These are phyloP conservation scores for Neurospora sp. DNA, from an alignment of 495 filamentous ascomycete species.

Conservation along the genomic window DNA sequence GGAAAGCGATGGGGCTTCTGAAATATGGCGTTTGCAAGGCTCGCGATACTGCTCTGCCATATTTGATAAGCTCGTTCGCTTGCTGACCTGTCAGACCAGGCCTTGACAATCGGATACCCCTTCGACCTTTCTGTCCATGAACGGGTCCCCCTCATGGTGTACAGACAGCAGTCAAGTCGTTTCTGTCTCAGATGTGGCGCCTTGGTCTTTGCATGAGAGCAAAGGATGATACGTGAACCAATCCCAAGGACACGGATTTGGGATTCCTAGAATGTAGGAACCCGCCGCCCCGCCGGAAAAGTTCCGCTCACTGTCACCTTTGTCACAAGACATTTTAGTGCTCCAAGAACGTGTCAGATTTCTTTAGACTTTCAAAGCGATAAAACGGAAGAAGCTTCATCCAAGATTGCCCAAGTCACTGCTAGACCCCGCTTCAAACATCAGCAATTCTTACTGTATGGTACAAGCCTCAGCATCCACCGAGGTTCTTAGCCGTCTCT, in stretches of 20 bases:
- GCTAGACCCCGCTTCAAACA: conserved; percentile 7
- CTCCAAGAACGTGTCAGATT: background rate
- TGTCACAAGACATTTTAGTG: background rate
- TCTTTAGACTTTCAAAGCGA: conserved; percentile 5
- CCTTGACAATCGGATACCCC: background rate
- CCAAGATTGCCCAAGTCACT: conserved; percentile 12
- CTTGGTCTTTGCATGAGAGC: conserved; percentile 6
- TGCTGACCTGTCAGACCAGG: background rate
- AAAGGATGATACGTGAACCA: conserved; percentile 5
- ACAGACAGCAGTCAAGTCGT: background rate
- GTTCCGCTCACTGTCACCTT: conserved; percentile 14
- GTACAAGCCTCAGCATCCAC: conserved; percentile 2
- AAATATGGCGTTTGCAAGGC: background rate
- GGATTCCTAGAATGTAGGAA: conserved; percentile 18
- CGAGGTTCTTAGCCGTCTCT: background rate
- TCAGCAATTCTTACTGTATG: conserved; percentile 1
- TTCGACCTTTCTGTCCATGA: background rate
- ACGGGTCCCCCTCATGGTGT: background rate
- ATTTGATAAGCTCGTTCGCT: background rate
- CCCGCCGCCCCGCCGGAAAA: conserved; percentile 16
- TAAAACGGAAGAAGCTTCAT: conserved; percentile 12
- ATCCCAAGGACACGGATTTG: conserved; percentile 28
- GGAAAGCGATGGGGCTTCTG: background rate
- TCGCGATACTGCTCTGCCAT: background rate
- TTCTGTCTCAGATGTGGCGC: conserved; percentile 1